Evolutionary conservation across 2,329 filamentous ascomycete genomes (phyloP), one percentile per base, ranked within the genome.

Genomic region (Boeremia lycopersici): DNA sequence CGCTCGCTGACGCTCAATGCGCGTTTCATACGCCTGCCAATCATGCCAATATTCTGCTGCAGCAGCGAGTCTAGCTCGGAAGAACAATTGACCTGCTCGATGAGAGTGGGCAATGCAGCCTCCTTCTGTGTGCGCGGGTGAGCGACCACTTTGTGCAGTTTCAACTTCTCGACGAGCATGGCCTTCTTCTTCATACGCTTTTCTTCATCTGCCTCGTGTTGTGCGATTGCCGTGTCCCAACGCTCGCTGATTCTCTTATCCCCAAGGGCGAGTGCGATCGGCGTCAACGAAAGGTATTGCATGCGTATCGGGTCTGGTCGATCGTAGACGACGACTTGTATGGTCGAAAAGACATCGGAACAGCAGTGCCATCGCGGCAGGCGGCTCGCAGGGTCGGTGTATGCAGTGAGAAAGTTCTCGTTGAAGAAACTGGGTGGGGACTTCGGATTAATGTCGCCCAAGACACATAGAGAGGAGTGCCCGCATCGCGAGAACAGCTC

Each of bases 1-100:
- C 91, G 85, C 79, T 99, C 95, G 36, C 92, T 93, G 43, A 99
- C 93, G 74, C 95, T 99, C 60, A 96, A 82, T 48, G 88, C 89
- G 61, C 95, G 86, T 75, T 93, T 93, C 41, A 87, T 86, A 30
- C 93, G 86, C 33, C 89, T 86, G 0, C 92, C 90, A 43, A 99
- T 86, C 33, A 93, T 81, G n/a, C 88, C 86, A 38, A 92, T 89
- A 67, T 98, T 99, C 71, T 89, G 93, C 66, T 96, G 91, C 63
- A 99, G 80, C 34, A 96, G 80, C 63, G 87, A 83, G 59, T 95
- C 89, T 53, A 99, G 82, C 74, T 99, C 96, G 79, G 88, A 92
- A 0, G 93, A 91, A 82, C 95, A 99, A 70, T 99, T 99, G 72
- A 98, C 89, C 76, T 98, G 93, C 65, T 93, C 91, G 62, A 97